phyloP scores from a whole-genome alignment of 2,329 filamentous ascomycete genomes.

The Aspergillus latus region DNA sequence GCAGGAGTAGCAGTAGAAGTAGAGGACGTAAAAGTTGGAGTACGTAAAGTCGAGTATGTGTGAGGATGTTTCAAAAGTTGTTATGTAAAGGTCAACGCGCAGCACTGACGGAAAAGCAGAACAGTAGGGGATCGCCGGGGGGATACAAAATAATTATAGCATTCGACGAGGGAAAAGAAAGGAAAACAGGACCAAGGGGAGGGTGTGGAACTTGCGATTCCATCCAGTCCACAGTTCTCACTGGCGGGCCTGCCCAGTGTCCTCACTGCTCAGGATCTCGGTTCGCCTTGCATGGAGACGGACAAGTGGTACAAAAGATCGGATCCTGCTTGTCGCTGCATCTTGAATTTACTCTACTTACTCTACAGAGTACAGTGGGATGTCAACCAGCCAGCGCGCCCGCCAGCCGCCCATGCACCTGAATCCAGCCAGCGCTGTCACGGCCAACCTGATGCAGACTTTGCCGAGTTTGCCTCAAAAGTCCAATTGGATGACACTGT shows the following conservation, averaged over 20 bases:
- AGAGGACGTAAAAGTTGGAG: not conserved
- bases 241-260: not conserved
- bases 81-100: conserved; percentile 2
- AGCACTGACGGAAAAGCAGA: conserved; percentile 5
- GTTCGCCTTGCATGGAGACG: not conserved
- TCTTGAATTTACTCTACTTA: not conserved
- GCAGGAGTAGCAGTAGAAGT: not conserved
- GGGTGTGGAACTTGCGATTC: conserved; percentile 4
- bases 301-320: not conserved
- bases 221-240: not conserved
- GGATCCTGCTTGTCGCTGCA: not conserved
- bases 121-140: not conserved
- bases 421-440: not conserved
- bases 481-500: not conserved
- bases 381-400: too few relatives aligned
- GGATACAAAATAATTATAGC: conserved; percentile 15
- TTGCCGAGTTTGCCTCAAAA: not conserved
- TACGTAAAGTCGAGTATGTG: conserved; percentile 1
- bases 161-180: conserved; percentile 7
- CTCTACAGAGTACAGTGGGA: not conserved
- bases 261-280: not conserved
- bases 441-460: not conserved
- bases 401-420: too few relatives aligned
- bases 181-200: conserved; percentile 7
- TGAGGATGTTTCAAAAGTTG: too few relatives aligned